A percentile compares a stretch with the other conserved stretches of the same genome.
phyloP scores from a whole-genome alignment of 352 stramenopile genomes.

The Phytophthora ohioensis region DNA sequence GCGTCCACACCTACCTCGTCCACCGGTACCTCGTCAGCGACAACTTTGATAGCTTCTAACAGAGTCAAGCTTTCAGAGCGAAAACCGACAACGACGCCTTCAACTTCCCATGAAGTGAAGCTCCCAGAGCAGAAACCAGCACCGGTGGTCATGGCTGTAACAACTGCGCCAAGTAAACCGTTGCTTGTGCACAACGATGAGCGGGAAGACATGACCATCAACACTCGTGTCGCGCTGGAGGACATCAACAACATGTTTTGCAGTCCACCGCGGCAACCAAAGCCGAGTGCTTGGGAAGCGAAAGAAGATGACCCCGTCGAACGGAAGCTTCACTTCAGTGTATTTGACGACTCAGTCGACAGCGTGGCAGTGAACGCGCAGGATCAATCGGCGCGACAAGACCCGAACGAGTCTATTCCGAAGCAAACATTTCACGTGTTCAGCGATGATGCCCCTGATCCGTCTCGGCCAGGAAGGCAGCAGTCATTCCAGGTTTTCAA shows the following conservation, averaged over 20 bases:
- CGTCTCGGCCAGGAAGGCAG: constrained; percentile 30
- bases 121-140: constrained; percentile 14
- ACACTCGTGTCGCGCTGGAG: constrained; percentile 83
- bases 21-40: constrained; percentile 6
- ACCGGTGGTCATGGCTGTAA: background rate
- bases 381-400: constrained; percentile 58
- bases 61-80: constrained; percentile 6
- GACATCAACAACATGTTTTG: constrained; percentile 91
- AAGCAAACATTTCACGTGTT: constrained; percentile 58
- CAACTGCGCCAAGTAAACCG: constrained; percentile 20
- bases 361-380: constrained; percentile 61
- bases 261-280: constrained; percentile 64
- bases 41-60: constrained; percentile 17
- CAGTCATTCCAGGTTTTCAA: constrained; percentile 52
- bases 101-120: constrained; percentile 18
- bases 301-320: constrained; percentile 78
- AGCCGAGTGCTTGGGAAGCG: constrained; percentile 52
- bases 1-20: background rate
- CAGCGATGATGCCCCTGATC: constrained; percentile 43
- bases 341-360: constrained; percentile 85
- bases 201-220: constrained; percentile 91
- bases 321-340: constrained; percentile 85
- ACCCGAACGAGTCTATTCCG: constrained; percentile 46
- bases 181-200: constrained; percentile 44
- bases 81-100: constrained; percentile 9